Base-by-base conservation (phyloP, 805 yeast genomes). In the Saturnispora dispora region DNA sequence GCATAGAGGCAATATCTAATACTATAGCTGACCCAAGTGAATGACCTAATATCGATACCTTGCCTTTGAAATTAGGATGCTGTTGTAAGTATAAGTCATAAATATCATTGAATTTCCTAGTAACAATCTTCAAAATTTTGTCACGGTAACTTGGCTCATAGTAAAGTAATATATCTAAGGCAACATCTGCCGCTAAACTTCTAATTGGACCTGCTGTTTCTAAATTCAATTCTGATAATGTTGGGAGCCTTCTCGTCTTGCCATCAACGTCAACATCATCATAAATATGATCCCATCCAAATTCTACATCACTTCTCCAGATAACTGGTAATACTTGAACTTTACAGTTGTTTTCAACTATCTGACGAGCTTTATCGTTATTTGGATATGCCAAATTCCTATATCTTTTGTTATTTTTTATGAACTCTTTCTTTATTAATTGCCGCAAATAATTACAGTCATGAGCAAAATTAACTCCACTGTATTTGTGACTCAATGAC, bases 11-110 rank as follows among this genome's bases (percentile, higher is more conserved):
- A 30, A 91, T 71, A 65, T 91, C 97, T 55, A 88, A 82, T 1
- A 82, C 72, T 35, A 91, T 85, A 0, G 91, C 85, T 3, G 96
- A 84, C 0, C 99, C 99, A 35, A 91, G 70, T 0, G 98, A 91
- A 65, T 91, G 99, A 1, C 96, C 98, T 53, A 89, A 70, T 2
- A 91, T 65, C 58, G 91, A 89, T 0, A 91, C 82, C 56, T 82
- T 78, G 0, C 96, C 96, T n/a, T 80, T 71, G 65, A 86, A 87
- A 18, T 73, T 66, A 0, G 95, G 95, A 56, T 90, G 81, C 46
- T 76, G 69, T 48, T 80, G 74, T 53, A 73, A 66, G 64, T 81
- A 91, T 33, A 75, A 65, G 4, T 71, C 65, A 63, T 79, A 85
- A 1, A 83, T 78, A 1, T 72, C 59, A 64, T 89, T 90, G 44